A percentile compares a stretch with the other conserved stretches of the same genome.
Evolutionary conservation across 1,284 basidiomycete species (phyloP).

Genomic region (Sphagnurus paluster): DNA sequence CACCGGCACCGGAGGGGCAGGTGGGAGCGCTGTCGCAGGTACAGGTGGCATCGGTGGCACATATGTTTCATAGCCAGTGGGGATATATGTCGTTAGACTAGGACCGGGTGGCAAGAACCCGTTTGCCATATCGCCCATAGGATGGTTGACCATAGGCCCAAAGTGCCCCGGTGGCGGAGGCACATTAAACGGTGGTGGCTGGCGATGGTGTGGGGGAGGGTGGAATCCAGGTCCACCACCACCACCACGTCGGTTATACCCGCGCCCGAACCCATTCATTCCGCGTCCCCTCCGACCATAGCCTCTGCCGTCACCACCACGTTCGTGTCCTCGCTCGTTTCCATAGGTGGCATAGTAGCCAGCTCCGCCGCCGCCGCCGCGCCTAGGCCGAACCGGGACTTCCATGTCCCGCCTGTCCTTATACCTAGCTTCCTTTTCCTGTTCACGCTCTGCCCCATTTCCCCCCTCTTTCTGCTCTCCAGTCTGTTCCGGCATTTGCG

Average conservation of each 20-base stretch:
- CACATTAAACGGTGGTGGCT: conserved; percentile 32
- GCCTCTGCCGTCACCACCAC: conserved; percentile 26
- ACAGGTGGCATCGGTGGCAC: conserved; percentile 13
- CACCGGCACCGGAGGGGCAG: conserved; percentile 46
- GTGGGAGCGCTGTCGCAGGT: conserved; percentile 19
- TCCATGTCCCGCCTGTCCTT: conserved; percentile 13
- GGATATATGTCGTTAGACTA: conserved; percentile 23
- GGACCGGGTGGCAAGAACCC: conserved; percentile 20
- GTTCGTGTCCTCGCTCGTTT: conserved; percentile 23
- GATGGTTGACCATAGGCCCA: conserved; percentile 24
- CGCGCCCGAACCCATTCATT: conserved; percentile 24
- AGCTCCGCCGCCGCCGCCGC: conserved; percentile 25
- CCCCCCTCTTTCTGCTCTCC: conserved; percentile 20
- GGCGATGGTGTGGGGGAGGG: conserved; percentile 23
- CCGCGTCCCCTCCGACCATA: conserved; percentile 29
- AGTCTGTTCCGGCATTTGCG: conserved; percentile 15
- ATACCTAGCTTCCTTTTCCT: conserved; percentile 20
- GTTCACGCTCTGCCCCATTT: conserved; percentile 14
- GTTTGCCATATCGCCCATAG: conserved; percentile 21
- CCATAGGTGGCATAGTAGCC: too few relatives aligned
- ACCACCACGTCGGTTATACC: conserved; percentile 25
- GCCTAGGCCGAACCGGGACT: conserved; percentile 21
- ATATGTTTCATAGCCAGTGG: conserved; percentile 24
- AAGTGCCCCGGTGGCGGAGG: conserved; percentile 35
- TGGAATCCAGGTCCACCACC: conserved; percentile 25